Base-by-base conservation (phyloP, 2,329 filamentous ascomycete genomes). In the Venturiaceae sp. region DNA sequence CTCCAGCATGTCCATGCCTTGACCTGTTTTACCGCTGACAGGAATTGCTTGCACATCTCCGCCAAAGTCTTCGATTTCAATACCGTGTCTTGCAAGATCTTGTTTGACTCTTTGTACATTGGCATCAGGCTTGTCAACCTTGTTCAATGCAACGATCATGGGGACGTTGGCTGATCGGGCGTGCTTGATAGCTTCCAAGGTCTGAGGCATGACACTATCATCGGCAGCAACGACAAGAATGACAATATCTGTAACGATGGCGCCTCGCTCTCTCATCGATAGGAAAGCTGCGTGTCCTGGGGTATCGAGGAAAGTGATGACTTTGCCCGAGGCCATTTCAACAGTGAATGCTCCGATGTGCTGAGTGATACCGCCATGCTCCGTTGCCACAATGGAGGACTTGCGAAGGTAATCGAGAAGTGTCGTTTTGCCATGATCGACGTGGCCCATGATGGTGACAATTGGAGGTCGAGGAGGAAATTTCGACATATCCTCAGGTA, bases 371-470 rank as follows among this genome's bases (percentile, higher is more conserved):
- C 94, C 94, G 62, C 94, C 94, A 68, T 96, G 92, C 70, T 99
- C 94, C 57, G 87, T 84, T 5, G 90, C 90, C 44, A 87, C 95
- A 46, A 99, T 84, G 6, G 91, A 96, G 1, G 92, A 94, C 66
- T 96, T 95, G 37, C 94, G 88, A 47, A 99, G 78, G 74, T 86
- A 97, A 69, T 99, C 94, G 9, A 99, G 79, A 44, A 99, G 85
- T 0, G 95, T 99, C 0, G 94, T 99, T 76, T 99, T 99, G 57
- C 94, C 94, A 71, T 99, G 94, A 69, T 99, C 95, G 65, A 99
- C 94, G 64, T 99, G 94, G 2, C 94, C 94, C 95, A 99, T 99
- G 67, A 99, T 99, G 0, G 95, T 97, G 39, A 99, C 92, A 36
- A 99, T 90, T 0, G 94, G 95, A 7, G 94, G 92, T 16, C 95